Conservation (phyloP, 2,329 filamentous ascomycete species). For the Cladosporium sp. region DNA sequence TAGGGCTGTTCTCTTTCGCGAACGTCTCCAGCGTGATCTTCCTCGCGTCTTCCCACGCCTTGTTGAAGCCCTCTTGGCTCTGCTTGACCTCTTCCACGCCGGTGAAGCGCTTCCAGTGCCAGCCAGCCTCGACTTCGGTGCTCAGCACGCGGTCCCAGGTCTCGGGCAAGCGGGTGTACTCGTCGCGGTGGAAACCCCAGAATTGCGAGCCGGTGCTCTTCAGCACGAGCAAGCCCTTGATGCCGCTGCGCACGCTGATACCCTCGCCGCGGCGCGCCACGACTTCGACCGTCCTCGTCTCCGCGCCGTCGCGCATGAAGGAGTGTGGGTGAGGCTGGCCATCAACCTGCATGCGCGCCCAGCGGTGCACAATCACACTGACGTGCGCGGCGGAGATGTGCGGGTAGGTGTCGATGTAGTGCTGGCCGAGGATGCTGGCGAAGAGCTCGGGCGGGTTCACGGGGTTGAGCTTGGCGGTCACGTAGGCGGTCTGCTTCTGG, state of each 20-base stretch:
- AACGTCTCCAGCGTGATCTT: constrained; percentile 89
- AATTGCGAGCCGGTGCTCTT: constrained; percentile 97
- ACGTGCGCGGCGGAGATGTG: constrained; percentile 88
- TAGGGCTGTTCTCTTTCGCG: constrained; percentile 85
- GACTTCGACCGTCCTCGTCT: constrained; percentile 81
- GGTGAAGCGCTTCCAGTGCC: constrained; percentile 79
- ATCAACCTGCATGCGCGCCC: constrained; percentile 85
- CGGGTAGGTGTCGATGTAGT: constrained; percentile 84
- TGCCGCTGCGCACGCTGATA: constrained; percentile 74
- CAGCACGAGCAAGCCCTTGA: constrained; percentile 81
- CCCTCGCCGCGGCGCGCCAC: constrained; percentile 66
- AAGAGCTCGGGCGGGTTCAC: constrained; percentile 93
- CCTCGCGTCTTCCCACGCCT: constrained; percentile 75
- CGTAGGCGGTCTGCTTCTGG: constrained; percentile 91
- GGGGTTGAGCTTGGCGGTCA: constrained; percentile 90
- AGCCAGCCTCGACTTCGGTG: constrained; percentile 84
- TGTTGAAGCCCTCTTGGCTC: constrained; percentile 69
- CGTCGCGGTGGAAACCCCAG: constrained; percentile 89
- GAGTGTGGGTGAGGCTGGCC: constrained; percentile 93
- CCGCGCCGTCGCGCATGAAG: constrained; percentile 85
- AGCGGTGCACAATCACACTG: constrained; percentile 80
- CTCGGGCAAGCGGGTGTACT: constrained; percentile 88
- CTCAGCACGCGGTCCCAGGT: constrained; percentile 94
- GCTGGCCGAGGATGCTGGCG: constrained; percentile 77
- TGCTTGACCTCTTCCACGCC: constrained; percentile 67